Evolutionary conservation across 139 green algal species (phyloP).

Genomic region (Medakamo hakoo): DNA sequence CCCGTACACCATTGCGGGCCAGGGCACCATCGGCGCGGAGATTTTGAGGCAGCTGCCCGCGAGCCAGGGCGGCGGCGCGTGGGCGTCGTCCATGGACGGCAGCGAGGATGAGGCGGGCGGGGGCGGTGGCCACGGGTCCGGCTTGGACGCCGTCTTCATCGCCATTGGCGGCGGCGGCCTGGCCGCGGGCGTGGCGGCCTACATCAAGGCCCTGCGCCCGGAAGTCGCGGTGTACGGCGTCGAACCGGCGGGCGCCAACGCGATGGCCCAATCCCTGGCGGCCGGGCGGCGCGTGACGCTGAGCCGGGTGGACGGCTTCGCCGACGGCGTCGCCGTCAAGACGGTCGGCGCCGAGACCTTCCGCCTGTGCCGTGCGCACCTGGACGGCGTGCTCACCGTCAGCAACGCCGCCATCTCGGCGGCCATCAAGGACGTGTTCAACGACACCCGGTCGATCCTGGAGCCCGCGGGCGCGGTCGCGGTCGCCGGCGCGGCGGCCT

Average conservation of each 20-base stretch:
- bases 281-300: conserved; percentile 54
- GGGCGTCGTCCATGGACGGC: neutral
- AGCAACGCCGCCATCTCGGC: conserved; percentile 66
- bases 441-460: conserved; percentile 71
- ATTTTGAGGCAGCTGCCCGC: conserved; percentile 53
- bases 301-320: conserved; percentile 75
- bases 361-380: conserved; percentile 62
- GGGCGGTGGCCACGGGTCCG: neutral
- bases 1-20: conserved; percentile 81
- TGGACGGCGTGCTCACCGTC: conserved; percentile 85
- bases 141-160: conserved; percentile 74
- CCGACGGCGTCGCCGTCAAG: conserved; percentile 39
- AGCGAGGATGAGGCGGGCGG: neutral
- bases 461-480: conserved; percentile 85
- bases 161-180: conserved; percentile 81
- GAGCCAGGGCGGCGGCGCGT: neutral
- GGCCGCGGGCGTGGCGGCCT: conserved; percentile 78
- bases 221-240: conserved; percentile 78
- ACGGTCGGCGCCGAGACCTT: conserved; percentile 79
- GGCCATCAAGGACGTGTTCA: conserved; percentile 87
- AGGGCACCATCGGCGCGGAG: conserved; percentile 87
- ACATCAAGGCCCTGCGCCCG: conserved; percentile 72
- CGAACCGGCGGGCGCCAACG: conserved; percentile 79
- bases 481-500: conserved; percentile 78
- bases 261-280: conserved; percentile 71